These are phyloP conservation scores for Monosporascus sp. DNA, from an alignment of 2,329 filamentous ascomycete species.

Conservation along the genomic window DNA sequence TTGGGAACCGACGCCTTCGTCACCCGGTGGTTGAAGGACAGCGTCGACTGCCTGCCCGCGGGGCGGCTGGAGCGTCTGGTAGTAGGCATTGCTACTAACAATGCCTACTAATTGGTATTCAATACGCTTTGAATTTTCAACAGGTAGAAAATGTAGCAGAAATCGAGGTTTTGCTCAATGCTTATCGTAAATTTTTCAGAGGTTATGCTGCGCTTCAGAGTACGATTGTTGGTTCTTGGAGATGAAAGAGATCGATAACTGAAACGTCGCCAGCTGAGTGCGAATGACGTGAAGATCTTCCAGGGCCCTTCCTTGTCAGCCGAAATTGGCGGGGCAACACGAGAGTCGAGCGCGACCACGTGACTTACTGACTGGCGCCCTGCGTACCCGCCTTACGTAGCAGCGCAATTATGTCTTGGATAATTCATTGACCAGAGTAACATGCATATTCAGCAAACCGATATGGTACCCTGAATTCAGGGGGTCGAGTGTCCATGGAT, in stretches of 20 bases:
- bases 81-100: conserved; percentile 40
- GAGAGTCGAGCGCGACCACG: conserved; percentile 44
- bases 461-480: too few relatives aligned
- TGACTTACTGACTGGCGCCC: conserved; percentile 23
- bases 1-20: conserved; percentile 45
- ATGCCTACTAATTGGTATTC: neutral
- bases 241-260: neutral
- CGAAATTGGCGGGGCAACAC: conserved; percentile 51
- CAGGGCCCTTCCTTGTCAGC: conserved; percentile 2
- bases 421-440: too few relatives aligned
- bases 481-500: too few relatives aligned
- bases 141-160: neutral
- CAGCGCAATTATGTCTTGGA: too few relatives aligned
- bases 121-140: neutral
- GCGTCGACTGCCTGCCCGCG: conserved; percentile 46
- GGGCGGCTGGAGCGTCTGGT: conserved; percentile 42
- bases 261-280: too few relatives aligned
- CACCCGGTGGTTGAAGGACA: conserved; percentile 53
- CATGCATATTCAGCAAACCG: too few relatives aligned
- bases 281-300: conserved; percentile 24
- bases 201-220: neutral
- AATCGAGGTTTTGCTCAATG: too few relatives aligned
- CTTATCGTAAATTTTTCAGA: neutral
- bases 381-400: too few relatives aligned
- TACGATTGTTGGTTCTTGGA: neutral